Conservation (phyloP, 257 asterid genomes). For the Petrea volubilis region DNA sequence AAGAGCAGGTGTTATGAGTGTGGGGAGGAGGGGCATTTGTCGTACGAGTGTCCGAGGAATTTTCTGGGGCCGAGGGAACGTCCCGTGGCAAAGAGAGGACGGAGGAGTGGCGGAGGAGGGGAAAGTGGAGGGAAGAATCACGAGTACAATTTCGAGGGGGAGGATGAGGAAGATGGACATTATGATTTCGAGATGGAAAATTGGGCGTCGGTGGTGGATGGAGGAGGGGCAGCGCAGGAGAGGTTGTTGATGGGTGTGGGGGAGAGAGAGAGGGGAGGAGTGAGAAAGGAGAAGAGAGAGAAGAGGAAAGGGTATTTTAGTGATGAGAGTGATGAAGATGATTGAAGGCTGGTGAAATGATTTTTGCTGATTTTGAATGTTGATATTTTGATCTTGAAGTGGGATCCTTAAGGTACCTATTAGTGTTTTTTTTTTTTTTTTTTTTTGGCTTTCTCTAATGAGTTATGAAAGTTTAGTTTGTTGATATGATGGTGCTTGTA, state of each 20-base stretch:
- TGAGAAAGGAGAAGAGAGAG: slow-evolving; percentile 45
- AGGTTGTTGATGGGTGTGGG: slow-evolving; percentile 42
- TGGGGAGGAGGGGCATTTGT: slow-evolving; percentile 90
- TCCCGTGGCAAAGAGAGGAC: slow-evolving; percentile 75
- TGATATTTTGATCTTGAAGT: not conserved
- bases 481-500: too few species aligned
- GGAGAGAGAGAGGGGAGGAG: slow-evolving; percentile 32
- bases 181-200: slow-evolving; percentile 58
- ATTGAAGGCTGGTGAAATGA: slow-evolving; percentile 34
- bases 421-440: too few species aligned
- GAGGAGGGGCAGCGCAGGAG: slow-evolving; percentile 70
- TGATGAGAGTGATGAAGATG: slow-evolving; percentile 93
- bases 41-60: slow-evolving; percentile 89
- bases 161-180: slow-evolving; percentile 45
- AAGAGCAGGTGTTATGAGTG: slow-evolving; percentile 96
- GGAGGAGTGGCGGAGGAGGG: slow-evolving; percentile 49
- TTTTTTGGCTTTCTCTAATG: too few species aligned
- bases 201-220: slow-evolving; percentile 97
- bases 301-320: slow-evolving; percentile 90
- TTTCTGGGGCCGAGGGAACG: slow-evolving; percentile 79
- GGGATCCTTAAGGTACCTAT: too few species aligned
- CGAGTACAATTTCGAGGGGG: slow-evolving; percentile 37
- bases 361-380: not conserved
- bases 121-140: slow-evolving; percentile 28
- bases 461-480: too few species aligned